phyloP scores from a whole-genome alignment of 768 basidiomycete species.

The Hysterangium stoloniferum region DNA sequence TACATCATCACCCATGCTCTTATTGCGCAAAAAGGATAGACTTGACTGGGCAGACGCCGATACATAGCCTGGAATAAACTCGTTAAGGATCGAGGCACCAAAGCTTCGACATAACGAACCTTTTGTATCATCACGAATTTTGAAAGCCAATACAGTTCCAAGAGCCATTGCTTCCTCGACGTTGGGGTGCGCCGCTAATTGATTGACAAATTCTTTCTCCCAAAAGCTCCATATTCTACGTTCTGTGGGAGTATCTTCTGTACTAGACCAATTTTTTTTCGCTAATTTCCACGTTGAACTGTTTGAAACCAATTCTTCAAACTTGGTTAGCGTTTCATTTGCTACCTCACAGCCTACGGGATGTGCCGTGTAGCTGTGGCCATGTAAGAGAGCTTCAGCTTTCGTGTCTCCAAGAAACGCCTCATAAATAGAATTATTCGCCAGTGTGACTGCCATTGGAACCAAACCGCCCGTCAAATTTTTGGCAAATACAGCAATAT shows the following conservation, averaged over 20 bases:
- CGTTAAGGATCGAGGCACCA: constrained; percentile 43
- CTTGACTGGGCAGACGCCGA: constrained; percentile 57
- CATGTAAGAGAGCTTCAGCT: constrained; percentile 82
- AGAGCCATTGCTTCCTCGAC: constrained; percentile 81
- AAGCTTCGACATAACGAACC: constrained; percentile 33
- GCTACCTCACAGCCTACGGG: constrained; percentile 91
- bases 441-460: constrained; percentile 79
- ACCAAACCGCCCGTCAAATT: constrained; percentile 89
- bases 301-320: constrained; percentile 39
- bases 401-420: constrained; percentile 73
- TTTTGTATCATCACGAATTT: constrained; percentile 46
- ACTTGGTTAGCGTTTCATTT: constrained; percentile 60
- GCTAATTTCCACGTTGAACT: constrained; percentile 55
- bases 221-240: constrained; percentile 90
- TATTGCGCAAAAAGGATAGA: constrained; percentile 42
- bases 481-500: constrained; percentile 90
- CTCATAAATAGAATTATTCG: constrained; percentile 70
- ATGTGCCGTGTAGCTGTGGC: constrained; percentile 94
- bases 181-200: constrained; percentile 42
- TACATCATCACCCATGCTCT: constrained; percentile 29
- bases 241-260: not conserved
- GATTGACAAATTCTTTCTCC: constrained; percentile 63
- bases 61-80: constrained; percentile 34
- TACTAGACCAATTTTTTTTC: constrained; percentile 46
- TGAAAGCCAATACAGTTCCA: constrained; percentile 79